These are phyloP conservation scores for Tolypocladium paradoxum DNA, from an alignment of 2,329 filamentous ascomycete genomes.

Conservation along the genomic window DNA sequence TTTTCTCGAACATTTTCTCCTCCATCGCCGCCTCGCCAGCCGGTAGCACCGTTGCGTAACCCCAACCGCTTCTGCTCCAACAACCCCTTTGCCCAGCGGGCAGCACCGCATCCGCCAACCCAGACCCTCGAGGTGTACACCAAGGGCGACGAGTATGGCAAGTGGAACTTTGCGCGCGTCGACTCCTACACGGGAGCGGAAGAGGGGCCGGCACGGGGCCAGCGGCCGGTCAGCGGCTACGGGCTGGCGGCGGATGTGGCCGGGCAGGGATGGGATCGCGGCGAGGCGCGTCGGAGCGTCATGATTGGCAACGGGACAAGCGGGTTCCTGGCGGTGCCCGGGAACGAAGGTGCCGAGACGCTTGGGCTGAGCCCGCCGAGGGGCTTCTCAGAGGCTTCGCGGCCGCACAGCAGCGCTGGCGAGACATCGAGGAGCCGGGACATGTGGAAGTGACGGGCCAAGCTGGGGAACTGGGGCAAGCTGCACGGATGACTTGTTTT, in stretches of 20 bases:
- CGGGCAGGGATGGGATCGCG: slow-evolving; percentile 37
- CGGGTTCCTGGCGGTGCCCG: slow-evolving; percentile 42
- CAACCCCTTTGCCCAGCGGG: slow-evolving; percentile 41
- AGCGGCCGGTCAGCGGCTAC: slow-evolving; percentile 43
- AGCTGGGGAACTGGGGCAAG: not conserved
- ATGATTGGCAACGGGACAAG: slow-evolving; percentile 41
- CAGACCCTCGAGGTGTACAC: slow-evolving; percentile 50
- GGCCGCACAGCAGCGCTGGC: slow-evolving; percentile 26
- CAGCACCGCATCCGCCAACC: slow-evolving; percentile 25
- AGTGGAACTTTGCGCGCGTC: slow-evolving; percentile 48
- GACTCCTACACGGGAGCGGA: slow-evolving; percentile 17
- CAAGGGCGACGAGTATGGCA: slow-evolving; percentile 45
- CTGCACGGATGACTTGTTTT: not conserved
- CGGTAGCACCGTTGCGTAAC: slow-evolving; percentile 10
- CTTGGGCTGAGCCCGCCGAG: slow-evolving; percentile 2
- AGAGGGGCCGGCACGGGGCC: slow-evolving; percentile 11
- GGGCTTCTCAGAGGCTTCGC: slow-evolving; percentile 12
- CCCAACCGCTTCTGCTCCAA: slow-evolving; percentile 46
- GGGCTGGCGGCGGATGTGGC: slow-evolving; percentile 43
- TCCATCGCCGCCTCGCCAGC: slow-evolving; percentile 13
- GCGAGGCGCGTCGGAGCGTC: slow-evolving; percentile 42
- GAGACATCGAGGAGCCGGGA: not conserved
- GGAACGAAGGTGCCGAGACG: slow-evolving; percentile 2
- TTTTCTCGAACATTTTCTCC: not conserved
- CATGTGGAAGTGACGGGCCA: not conserved